Conservation (phyloP, 202 grass and related monocot genomes). For the Dendrocalamus latiflorus region DNA sequence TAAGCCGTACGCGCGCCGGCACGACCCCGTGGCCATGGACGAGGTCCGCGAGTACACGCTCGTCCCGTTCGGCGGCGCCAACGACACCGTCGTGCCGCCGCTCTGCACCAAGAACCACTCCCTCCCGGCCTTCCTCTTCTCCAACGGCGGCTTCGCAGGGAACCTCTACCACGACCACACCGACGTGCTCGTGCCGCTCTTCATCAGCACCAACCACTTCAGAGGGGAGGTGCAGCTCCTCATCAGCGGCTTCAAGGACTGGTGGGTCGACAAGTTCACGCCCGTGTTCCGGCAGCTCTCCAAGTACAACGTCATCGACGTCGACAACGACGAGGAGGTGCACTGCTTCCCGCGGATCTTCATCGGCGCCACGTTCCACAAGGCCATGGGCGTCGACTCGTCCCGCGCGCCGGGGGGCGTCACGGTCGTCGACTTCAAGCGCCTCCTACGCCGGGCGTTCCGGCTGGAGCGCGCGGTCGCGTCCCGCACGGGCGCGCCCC, state of each 20-base stretch:
- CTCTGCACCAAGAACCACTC: conserved; percentile 59
- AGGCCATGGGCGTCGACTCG: conserved; percentile 55
- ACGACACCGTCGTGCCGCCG: conserved; percentile 25
- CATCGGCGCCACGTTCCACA: conserved; percentile 60
- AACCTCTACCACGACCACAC: conserved; percentile 90
- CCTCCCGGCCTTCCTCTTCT: conserved; percentile 74
- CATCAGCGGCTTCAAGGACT: conserved; percentile 54
- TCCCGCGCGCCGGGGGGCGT: conserved; percentile 18
- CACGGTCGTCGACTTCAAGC: conserved; percentile 66
- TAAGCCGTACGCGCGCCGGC: conserved; percentile 51
- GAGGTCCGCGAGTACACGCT: conserved; percentile 64
- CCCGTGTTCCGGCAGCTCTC: conserved; percentile 57
- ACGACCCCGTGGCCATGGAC: conserved; percentile 60
- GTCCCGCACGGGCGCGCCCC: conserved; percentile 24
- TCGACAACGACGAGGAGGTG: conserved; percentile 49
- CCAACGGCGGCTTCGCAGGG: conserved; percentile 64
- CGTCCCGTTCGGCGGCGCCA: conserved; percentile 35
- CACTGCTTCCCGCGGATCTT: conserved; percentile 69
- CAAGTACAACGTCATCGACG: conserved; percentile 57
- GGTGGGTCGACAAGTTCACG: conserved; percentile 75
- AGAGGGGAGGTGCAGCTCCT: conserved; percentile 57
- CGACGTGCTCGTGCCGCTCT: conserved; percentile 76
- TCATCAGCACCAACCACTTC: conserved; percentile 56
- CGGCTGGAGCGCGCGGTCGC: conserved; percentile 46
- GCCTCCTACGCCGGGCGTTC: conserved; percentile 50